phyloP scores from a whole-genome alignment of 1,284 basidiomycete genomes.

The Rhizoctonia solani region DNA sequence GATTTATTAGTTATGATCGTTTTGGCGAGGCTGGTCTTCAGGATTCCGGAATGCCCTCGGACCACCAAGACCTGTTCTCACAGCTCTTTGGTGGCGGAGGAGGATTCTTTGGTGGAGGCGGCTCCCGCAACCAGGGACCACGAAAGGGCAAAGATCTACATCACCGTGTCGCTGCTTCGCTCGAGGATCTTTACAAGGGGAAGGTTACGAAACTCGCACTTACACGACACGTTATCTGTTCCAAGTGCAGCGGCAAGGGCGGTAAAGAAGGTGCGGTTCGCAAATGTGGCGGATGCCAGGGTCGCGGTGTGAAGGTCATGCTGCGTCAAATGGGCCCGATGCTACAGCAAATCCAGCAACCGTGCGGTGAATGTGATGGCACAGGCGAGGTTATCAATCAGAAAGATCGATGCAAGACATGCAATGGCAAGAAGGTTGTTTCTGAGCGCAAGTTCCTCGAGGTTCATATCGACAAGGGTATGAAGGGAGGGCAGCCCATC shows the following conservation, averaged over 20 bases:
- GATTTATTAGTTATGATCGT: slow-evolving; percentile 69
- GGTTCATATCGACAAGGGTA: slow-evolving; percentile 99
- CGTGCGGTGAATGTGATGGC: slow-evolving; percentile 91
- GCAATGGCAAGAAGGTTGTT: slow-evolving; percentile 94
- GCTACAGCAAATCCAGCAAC: slow-evolving; percentile 98
- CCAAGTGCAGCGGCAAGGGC: slow-evolving; percentile 93
- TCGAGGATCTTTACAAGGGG: slow-evolving; percentile 98
- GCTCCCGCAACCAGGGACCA: slow-evolving; percentile 72
- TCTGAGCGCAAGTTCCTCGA: slow-evolving; percentile 98
- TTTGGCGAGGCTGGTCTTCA: slow-evolving; percentile 93
- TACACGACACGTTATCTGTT: slow-evolving; percentile 93
- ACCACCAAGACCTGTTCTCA: slow-evolving; percentile 97
- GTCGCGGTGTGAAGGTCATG: slow-evolving; percentile 90
- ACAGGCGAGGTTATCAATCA: slow-evolving; percentile 92
- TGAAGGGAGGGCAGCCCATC: slow-evolving; percentile 98
- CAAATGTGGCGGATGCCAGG: slow-evolving; percentile 78
- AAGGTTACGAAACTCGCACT: slow-evolving; percentile 98
- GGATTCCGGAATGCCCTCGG: slow-evolving; percentile 92
- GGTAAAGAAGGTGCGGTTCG: slow-evolving; percentile 96
- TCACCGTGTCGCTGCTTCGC: slow-evolving; percentile 92
- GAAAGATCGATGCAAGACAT: slow-evolving; percentile 92
- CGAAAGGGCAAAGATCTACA: slow-evolving; percentile 98
- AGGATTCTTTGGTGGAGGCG: slow-evolving; percentile 58
- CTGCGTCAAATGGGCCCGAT: slow-evolving; percentile 98
- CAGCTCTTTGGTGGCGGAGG: slow-evolving; percentile 87